These are phyloP conservation scores for Aspergillus jensenii DNA, from an alignment of 2,329 filamentous ascomycete genomes.

Conservation along the genomic window DNA sequence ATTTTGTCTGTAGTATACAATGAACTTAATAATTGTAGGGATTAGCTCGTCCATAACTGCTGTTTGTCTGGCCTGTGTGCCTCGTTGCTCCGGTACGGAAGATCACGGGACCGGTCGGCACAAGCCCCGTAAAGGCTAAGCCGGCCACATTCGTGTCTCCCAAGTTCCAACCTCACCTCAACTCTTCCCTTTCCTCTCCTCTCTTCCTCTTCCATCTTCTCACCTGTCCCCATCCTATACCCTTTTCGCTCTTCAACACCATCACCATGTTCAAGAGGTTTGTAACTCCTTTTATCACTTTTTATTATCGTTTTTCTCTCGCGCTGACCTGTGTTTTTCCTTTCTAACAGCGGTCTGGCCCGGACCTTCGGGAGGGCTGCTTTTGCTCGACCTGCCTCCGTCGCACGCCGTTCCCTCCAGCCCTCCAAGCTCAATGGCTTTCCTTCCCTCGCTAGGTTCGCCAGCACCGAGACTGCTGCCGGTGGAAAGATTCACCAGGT, in stretches of 20 bases:
- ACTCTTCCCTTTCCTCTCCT: constrained; percentile 30
- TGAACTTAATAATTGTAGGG: neutral
- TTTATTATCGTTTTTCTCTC: constrained; percentile 14
- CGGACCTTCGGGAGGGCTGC: constrained; percentile 63
- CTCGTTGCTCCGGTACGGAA: constrained; percentile 37
- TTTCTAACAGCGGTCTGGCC: constrained; percentile 59
- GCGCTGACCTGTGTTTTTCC: constrained; percentile 9
- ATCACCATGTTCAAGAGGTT: constrained; percentile 64
- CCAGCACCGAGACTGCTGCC: constrained; percentile 56
- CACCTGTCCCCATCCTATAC: constrained; percentile 34
- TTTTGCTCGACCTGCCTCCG: constrained; percentile 56
- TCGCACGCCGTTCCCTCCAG: constrained; percentile 57
- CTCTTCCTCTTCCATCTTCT: constrained; percentile 33
- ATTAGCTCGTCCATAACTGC: neutral
- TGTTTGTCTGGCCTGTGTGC: neutral
- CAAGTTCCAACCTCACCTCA: constrained; percentile 31
- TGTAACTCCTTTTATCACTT: constrained; percentile 26
- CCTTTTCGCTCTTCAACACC: constrained; percentile 47
- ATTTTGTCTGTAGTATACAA: neutral
- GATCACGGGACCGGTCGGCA: constrained; percentile 44
- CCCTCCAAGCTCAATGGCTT: constrained; percentile 58
- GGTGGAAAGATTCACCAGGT: constrained; percentile 73
- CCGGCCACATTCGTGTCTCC: constrained; percentile 29
- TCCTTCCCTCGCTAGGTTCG: constrained; percentile 62
- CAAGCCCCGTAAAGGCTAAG: constrained; percentile 45